These are phyloP conservation scores for Ramaria rubella DNA, from an alignment of 768 basidiomycete species.

Conservation along the genomic window DNA sequence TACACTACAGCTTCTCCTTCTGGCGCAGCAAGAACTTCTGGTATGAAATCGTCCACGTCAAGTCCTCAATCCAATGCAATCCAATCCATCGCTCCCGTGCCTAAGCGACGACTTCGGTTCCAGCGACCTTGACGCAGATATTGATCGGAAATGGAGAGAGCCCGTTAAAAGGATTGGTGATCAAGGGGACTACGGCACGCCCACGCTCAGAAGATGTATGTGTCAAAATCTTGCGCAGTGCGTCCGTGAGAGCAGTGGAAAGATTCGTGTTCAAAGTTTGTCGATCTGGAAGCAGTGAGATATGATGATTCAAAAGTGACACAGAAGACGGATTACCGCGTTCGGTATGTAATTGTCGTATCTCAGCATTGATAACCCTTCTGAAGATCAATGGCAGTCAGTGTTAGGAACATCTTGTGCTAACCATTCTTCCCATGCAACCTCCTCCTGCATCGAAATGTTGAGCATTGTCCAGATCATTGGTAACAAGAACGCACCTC, in stretches of 20 bases:
- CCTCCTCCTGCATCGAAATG: slow-evolving; percentile 49
- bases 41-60: no score
- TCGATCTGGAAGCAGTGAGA: slow-evolving; percentile 31
- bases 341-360: slow-evolving; percentile 64
- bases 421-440: slow-evolving; percentile 85
- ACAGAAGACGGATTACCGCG: slow-evolving; percentile 34
- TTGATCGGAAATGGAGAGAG: slow-evolving; percentile 80
- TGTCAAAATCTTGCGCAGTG: slow-evolving; percentile 63
- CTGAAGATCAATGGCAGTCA: slow-evolving; percentile 2
- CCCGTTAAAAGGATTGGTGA: slow-evolving; percentile 58
- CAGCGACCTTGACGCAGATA: slow-evolving; percentile 61
- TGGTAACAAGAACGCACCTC: not conserved
- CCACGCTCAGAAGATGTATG: slow-evolving; percentile 78
- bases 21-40: no score
- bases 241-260: slow-evolving; percentile 53
- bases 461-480: slow-evolving; percentile 1
- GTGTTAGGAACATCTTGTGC: slow-evolving; percentile 15
- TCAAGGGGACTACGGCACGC: slow-evolving; percentile 66
- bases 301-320: slow-evolving; percentile 20
- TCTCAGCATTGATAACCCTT: slow-evolving; percentile 79
- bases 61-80: no score
- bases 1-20: no score
- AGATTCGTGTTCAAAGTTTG: slow-evolving; percentile 53
- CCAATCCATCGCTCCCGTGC: no score
- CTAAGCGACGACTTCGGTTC: slow-evolving; percentile 42